Base-by-base conservation (phyloP, 1,284 basidiomycete genomes). In the Ceratobasidium sp. region DNA sequence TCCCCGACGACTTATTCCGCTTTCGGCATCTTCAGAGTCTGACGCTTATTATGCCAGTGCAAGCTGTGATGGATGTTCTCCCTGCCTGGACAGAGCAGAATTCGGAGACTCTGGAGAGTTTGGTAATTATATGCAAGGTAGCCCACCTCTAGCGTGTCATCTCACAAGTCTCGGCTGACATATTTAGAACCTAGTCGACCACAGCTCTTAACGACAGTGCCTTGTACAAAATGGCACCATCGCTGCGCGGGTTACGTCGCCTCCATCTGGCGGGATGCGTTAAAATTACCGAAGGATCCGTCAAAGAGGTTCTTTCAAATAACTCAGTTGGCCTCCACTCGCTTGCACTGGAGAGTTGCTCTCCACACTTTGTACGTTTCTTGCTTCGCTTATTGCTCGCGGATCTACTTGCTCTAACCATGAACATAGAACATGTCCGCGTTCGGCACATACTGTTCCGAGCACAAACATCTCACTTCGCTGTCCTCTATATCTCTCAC, bases 31-130 rank as follows among this genome's bases (percentile, higher is more conserved):
- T 73, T 37, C 44, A 29, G 17, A 62, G 70, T 29, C 32, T 73
- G 46, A 73, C 70, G 4, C 59, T 73, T 7, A 73, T 73, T 19
- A 73, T 73, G 70, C 70, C 70, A n/a, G 56, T 44, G 9, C 70
- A 57, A 8, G 19, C 70, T 5, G 70, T 73, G 15, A 46, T 52
- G 1, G 59, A 73, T 5, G 15, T 73, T 25, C 46, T 73, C 9
- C 70, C 70, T 9, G 43, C 40, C 8, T 73, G 56, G 70, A 29
- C 34, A 9, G 43, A 44, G 15, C 43, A 73, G 37, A 73, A 64
- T 25, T 25, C 29, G 19, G 25, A 61, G 25, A 73, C 59, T 22
- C 54, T 73, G 44, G 57, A 73, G 29, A 73, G 70, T 25, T 34
- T 73, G 19, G 70, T 73, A 9, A 40, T 73, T 37, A 52, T 73